Conservation (phyloP, 1,139 yeast species). For the Candida sp. region DNA sequence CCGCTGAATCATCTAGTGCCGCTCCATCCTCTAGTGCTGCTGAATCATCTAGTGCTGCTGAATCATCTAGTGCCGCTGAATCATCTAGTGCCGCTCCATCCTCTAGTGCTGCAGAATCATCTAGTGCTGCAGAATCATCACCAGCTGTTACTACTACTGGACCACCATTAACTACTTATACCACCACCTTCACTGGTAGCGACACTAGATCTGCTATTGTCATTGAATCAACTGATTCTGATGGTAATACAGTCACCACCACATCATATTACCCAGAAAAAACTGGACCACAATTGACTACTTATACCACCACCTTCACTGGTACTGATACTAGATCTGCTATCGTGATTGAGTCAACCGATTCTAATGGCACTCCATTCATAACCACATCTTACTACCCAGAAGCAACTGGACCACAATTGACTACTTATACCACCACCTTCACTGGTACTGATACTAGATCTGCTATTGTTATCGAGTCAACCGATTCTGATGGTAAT, state of each 20-base stretch:
- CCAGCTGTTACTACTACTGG: neutral
- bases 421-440: conserved; percentile 2
- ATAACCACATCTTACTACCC: neutral
- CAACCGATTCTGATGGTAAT: neutral
- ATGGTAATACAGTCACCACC: neutral
- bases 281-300: neutral
- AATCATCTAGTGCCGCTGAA: conserved; percentile 3
- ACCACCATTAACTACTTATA: neutral
- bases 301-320: neutral
- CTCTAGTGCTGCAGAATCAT: conserved; percentile 1
- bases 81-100: conserved; percentile 6
- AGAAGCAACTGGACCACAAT: no score
- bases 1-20: neutral
- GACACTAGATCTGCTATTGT: neutral
- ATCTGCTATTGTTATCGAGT: neutral
- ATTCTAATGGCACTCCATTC: neutral
- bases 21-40: neutral
- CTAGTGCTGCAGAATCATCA: conserved; percentile 4
- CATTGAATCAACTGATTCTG: conserved; percentile 1
- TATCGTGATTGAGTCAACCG: conserved; percentile 1
- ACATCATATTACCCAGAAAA: neutral
- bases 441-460: neutral
- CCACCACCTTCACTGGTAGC: conserved; percentile 1
- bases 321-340: conserved; percentile 1
- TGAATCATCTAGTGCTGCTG: neutral